A percentile compares a stretch with the other conserved stretches of the same genome.
These are phyloP conservation scores for Aureoboletus auriporus DNA, from an alignment of 768 basidiomycete genomes.

Conservation along the genomic window DNA sequence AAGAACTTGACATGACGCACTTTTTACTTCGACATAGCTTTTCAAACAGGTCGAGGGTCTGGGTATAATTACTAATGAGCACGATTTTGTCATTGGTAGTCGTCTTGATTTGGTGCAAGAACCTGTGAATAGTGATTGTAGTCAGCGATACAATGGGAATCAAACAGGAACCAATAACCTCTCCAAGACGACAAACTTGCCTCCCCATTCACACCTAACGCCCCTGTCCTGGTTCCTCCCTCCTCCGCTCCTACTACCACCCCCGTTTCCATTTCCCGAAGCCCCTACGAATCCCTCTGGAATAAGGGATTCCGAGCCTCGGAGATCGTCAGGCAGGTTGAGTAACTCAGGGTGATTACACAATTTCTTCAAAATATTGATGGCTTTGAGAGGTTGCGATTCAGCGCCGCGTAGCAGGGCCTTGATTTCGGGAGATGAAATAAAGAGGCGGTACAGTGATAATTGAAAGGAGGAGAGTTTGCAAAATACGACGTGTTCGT, in stretches of 20 bases:
- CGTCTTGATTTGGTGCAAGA: conserved; percentile 76
- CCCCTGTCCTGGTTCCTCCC: conserved; percentile 33
- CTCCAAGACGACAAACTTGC: conserved; percentile 92
- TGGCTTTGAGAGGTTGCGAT: conserved; percentile 94
- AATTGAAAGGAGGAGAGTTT: conserved; percentile 79
- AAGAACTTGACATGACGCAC: conserved; percentile 36
- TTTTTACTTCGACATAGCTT: conserved; percentile 82
- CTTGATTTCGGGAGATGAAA: conserved; percentile 89
- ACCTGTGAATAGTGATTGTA: conserved; percentile 42
- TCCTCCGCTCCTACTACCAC: conserved; percentile 40
- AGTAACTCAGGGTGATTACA: conserved; percentile 95
- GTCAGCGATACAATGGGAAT: neutral
- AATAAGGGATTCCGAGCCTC: conserved; percentile 75
- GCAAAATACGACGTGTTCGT: conserved; percentile 97
- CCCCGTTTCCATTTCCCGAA: conserved; percentile 4
- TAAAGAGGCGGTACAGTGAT: conserved; percentile 83
- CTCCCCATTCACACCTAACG: conserved; percentile 80
- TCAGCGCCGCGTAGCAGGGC: conserved; percentile 81
- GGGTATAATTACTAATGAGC: conserved; percentile 94
- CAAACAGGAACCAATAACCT: conserved; percentile 44
- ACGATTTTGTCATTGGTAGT: conserved; percentile 94
- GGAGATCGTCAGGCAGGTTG: conserved; percentile 78
- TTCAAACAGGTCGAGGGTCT: conserved; percentile 91
- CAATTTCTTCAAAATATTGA: conserved; percentile 90
- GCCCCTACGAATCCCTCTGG: conserved; percentile 78